Evolutionary conservation across 352 stramenopile genomes (phyloP).

Genomic region (Phytopythium mirpurense): DNA sequence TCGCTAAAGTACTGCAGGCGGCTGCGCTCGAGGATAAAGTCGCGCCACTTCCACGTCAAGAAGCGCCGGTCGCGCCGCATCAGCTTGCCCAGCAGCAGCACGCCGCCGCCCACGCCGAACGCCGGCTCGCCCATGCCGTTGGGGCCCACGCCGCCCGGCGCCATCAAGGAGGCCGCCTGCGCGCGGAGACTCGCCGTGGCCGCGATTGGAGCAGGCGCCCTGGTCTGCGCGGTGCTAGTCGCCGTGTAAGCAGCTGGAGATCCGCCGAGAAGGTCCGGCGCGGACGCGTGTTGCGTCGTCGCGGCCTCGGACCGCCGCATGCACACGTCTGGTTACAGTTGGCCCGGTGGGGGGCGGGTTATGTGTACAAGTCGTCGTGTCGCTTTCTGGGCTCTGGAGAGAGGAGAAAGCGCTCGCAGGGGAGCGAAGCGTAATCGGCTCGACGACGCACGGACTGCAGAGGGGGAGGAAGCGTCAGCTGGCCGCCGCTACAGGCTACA

Average conservation of each 20-base stretch:
- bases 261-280: too few relatives aligned
- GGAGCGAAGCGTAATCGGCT: too few relatives aligned
- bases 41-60: constrained; percentile 80
- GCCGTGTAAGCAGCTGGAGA: constrained; percentile 1
- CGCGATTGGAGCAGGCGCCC: too few relatives aligned
- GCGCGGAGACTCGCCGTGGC: neutral
- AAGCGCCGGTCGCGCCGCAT: constrained; percentile 72
- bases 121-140: constrained; percentile 4
- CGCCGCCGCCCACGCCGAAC: constrained; percentile 15
- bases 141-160: too few relatives aligned
- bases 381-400: too few relatives aligned
- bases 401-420: too few relatives aligned
- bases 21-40: constrained; percentile 68
- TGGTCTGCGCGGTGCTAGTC: neutral
- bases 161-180: neutral
- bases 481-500: too few relatives aligned
- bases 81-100: constrained; percentile 62
- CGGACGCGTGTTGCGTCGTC: constrained; percentile 6
- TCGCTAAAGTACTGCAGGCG: constrained; percentile 76
- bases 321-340: too few relatives aligned
- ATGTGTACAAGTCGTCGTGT: too few relatives aligned
- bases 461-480: too few relatives aligned
- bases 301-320: constrained; percentile 4
- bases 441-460: too few relatives aligned
- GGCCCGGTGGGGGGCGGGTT: too few relatives aligned